Percentiles rank a stretch among this genome's conserved stretches.
Evolutionary conservation across 768 basidiomycete genomes (phyloP).

Genomic region (Hypholoma fasciculare): DNA sequence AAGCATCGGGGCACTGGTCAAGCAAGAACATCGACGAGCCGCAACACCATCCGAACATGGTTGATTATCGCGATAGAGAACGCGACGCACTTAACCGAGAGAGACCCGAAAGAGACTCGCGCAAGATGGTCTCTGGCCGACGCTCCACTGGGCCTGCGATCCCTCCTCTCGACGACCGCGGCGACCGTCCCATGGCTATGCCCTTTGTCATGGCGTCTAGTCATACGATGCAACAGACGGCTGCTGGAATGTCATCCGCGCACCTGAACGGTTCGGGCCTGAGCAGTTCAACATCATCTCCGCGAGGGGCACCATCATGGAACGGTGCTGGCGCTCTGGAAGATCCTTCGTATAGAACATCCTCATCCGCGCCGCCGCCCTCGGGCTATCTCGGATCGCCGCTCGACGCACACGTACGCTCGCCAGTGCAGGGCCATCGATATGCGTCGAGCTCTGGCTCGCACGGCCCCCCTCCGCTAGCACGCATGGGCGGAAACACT

Average conservation of each 20-base stretch:
- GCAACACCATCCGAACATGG: slow-evolving; percentile 18
- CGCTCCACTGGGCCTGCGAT: slow-evolving; percentile 39
- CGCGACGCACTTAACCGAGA: slow-evolving; percentile 11
- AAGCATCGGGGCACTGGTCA: slow-evolving; percentile 16
- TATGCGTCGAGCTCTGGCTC: slow-evolving; percentile 19
- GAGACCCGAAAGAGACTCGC: slow-evolving; percentile 15
- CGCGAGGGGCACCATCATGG: slow-evolving; percentile 31
- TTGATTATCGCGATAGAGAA: slow-evolving; percentile 24
- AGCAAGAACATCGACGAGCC: slow-evolving; percentile 21
- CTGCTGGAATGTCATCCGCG: slow-evolving; percentile 11
- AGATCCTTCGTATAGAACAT: slow-evolving; percentile 30
- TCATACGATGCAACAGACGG: slow-evolving; percentile 35
- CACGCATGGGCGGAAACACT: slow-evolving; percentile 26
- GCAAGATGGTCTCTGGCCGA: slow-evolving; percentile 16
- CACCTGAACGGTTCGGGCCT: slow-evolving; percentile 22
- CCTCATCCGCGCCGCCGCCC: slow-evolving; percentile 29
- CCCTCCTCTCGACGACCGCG: slow-evolving; percentile 40
- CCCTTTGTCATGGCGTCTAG: slow-evolving; percentile 55
- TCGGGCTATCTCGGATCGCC: slow-evolving; percentile 27
- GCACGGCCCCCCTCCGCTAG: slow-evolving; percentile 22
- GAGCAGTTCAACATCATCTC: slow-evolving; percentile 27
- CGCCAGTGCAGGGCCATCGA: slow-evolving; percentile 43
- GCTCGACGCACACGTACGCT: slow-evolving; percentile 33
- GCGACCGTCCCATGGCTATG: slow-evolving; percentile 52
- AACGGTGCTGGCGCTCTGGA: slow-evolving; percentile 27